These are phyloP conservation scores for Euphrasia arctica DNA, from an alignment of 305 asterid genomes.

Conservation along the genomic window DNA sequence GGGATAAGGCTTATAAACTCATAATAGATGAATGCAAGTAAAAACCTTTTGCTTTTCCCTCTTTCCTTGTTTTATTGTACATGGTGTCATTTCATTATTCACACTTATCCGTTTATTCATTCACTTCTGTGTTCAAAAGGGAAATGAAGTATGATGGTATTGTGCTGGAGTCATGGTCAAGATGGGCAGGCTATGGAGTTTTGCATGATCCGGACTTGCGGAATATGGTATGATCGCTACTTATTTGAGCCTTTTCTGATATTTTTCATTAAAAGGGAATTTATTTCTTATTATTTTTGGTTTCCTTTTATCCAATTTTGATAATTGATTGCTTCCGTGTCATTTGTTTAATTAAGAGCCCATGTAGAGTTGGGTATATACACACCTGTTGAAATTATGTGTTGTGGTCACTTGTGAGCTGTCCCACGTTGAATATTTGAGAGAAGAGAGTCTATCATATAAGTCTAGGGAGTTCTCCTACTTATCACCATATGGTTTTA, in stretches of 20 bases:
- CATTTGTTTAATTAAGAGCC: background rate
- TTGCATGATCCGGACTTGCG: conserved; percentile 81
- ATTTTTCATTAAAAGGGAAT: background rate
- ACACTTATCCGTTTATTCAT: conserved; percentile 9
- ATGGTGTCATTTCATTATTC: background rate
- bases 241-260: background rate
- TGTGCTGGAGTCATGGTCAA: conserved; percentile 98
- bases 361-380: background rate
- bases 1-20: conserved; percentile 51
- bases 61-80: conserved; percentile 12
- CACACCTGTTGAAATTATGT: background rate
- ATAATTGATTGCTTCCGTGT: background rate
- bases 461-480: too few relatives aligned
- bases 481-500: too few relatives aligned
- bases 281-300: background rate
- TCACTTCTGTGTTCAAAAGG: conserved; percentile 34
- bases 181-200: conserved; percentile 94
- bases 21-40: conserved; percentile 81
- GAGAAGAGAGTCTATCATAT: too few relatives aligned
- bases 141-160: conserved; percentile 95
- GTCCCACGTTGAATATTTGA: too few relatives aligned
- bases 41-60: conserved; percentile 27
- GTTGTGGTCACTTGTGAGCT: too few relatives aligned
- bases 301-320: background rate
- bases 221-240: conserved; percentile 44